Percentiles rank a stretch among this genome's conserved stretches.
Conservation (phyloP, 345 rosid species). For the Dimocarpus longan region DNA sequence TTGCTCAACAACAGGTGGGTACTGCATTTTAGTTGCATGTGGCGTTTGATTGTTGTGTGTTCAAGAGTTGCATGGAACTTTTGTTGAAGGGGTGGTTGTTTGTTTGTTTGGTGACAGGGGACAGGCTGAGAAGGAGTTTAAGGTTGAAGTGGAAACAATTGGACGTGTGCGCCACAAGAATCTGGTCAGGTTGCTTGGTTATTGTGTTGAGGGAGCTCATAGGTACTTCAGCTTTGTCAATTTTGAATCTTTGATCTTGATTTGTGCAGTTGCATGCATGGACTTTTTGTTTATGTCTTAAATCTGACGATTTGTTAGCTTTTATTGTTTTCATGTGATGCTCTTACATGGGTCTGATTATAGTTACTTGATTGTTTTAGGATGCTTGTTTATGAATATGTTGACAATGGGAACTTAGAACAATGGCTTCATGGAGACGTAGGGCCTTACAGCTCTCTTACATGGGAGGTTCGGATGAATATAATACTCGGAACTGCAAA, state of each 20-base stretch:
- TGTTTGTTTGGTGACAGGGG: slow-evolving; percentile 46
- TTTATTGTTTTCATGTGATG: background rate
- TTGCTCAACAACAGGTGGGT: slow-evolving; percentile 77
- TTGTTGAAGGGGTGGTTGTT: background rate
- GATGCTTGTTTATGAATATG: slow-evolving; percentile 90
- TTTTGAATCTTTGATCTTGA: slow-evolving; percentile 8
- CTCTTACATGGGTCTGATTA: background rate
- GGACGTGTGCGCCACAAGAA: slow-evolving; percentile 96
- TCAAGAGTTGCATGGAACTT: slow-evolving; percentile 18
- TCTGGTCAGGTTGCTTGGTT: slow-evolving; percentile 91
- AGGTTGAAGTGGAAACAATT: slow-evolving; percentile 96
- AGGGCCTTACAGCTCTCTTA: slow-evolving; percentile 74
- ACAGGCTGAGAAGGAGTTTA: slow-evolving; percentile 97
- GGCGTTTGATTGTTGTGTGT: background rate
- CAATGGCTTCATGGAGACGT: slow-evolving; percentile 94
- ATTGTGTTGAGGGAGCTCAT: slow-evolving; percentile 97
- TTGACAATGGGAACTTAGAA: slow-evolving; percentile 88
- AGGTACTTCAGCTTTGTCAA: slow-evolving; percentile 43
- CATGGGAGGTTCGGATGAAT: slow-evolving; percentile 87
- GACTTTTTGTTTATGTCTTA: background rate
- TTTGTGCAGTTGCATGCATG: slow-evolving; percentile 13
- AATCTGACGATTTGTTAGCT: background rate
- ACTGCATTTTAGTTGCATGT: background rate
- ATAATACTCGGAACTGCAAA: slow-evolving; percentile 80
- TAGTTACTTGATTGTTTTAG: slow-evolving; percentile 29